Evolutionary conservation across 768 basidiomycete genomes (phyloP).

Genomic region (Tricholoma sp.): DNA sequence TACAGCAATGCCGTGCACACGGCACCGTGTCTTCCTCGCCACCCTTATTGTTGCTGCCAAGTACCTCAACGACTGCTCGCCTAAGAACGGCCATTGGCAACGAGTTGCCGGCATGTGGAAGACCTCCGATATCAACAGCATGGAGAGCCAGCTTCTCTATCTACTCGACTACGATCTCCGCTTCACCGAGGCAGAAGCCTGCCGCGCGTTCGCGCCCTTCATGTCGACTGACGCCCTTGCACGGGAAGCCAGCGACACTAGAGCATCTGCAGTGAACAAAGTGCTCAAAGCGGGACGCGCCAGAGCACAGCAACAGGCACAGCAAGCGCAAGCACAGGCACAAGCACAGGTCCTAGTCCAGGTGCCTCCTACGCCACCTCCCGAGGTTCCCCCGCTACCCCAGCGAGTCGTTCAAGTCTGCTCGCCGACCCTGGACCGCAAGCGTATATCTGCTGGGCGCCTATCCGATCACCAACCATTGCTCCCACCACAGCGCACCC

Average conservation of each 20-base stretch:
- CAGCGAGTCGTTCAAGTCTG: background rate
- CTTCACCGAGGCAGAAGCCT: conserved; percentile 80
- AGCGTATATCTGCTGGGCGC: conserved; percentile 46
- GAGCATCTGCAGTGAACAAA: conserved; percentile 46
- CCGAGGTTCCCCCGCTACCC: conserved; percentile 38
- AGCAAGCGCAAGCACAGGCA: conserved; percentile 33
- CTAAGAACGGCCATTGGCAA: conserved; percentile 94
- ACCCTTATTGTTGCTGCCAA: conserved; percentile 94
- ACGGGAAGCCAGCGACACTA: conserved; percentile 29
- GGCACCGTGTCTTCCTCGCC: conserved; percentile 94
- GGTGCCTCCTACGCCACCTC: conserved; percentile 41
- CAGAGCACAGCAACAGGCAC: conserved; percentile 35
- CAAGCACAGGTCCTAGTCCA: conserved; percentile 12
- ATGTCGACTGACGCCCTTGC: conserved; percentile 29
- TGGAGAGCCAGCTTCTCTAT: conserved; percentile 95
- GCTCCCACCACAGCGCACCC: conserved; percentile 12
- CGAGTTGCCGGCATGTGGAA: conserved; percentile 72
- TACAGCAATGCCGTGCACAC: conserved; percentile 81
- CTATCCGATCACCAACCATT: conserved; percentile 24
- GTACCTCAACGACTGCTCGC: conserved; percentile 94
- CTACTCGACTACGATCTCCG: conserved; percentile 91
- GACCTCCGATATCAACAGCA: conserved; percentile 80
- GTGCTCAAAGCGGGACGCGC: conserved; percentile 47
- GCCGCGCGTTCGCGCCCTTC: conserved; percentile 66
- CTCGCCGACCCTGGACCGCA: conserved; percentile 13